Evolutionary conservation across 1,139 yeast genomes (phyloP).

Genomic region (Yamadazyma triangularis): DNA sequence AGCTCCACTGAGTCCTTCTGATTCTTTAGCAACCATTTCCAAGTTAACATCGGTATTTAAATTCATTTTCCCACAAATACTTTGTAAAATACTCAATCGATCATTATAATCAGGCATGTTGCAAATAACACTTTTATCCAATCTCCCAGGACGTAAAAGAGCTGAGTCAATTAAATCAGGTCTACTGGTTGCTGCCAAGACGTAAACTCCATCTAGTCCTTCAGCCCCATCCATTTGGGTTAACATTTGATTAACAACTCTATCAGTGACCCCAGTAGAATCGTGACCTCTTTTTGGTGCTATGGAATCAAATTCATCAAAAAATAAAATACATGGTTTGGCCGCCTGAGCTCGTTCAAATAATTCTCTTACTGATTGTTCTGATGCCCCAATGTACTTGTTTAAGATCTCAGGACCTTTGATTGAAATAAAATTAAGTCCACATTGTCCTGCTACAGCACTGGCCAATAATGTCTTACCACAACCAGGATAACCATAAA

Average conservation of each 20-base stretch:
- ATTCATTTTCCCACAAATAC: constrained; percentile 57
- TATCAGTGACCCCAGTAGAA: constrained; percentile 95
- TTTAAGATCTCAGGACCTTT: constrained; percentile 96
- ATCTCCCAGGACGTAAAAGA: constrained; percentile 87
- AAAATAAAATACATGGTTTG: constrained; percentile 88
- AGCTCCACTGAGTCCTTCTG: constrained; percentile 89
- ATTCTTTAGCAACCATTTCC: constrained; percentile 49
- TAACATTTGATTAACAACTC: constrained; percentile 94
- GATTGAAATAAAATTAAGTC: constrained; percentile 85
- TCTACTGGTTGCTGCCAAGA: constrained; percentile 91
- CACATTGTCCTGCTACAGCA: constrained; percentile 93
- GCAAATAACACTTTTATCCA: constrained; percentile 88
- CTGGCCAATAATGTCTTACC: constrained; percentile 92
- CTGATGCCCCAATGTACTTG: constrained; percentile 97
- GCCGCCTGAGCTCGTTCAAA: constrained; percentile 94
- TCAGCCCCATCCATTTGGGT: constrained; percentile 99
- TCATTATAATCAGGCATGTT: constrained; percentile 76
- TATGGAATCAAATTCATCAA: constrained; percentile 95
- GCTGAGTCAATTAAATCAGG: constrained; percentile 97
- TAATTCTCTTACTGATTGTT: constrained; percentile 87
- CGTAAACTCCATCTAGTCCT: constrained; percentile 94
- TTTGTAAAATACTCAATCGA: constrained; percentile 65
- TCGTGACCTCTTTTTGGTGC: constrained; percentile 99
- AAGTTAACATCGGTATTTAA: constrained; percentile 50
- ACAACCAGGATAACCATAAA: constrained; percentile 97